Evolutionary conservation across 2,329 filamentous ascomycete genomes (phyloP).

Genomic region (Venturiaceae sp.): DNA sequence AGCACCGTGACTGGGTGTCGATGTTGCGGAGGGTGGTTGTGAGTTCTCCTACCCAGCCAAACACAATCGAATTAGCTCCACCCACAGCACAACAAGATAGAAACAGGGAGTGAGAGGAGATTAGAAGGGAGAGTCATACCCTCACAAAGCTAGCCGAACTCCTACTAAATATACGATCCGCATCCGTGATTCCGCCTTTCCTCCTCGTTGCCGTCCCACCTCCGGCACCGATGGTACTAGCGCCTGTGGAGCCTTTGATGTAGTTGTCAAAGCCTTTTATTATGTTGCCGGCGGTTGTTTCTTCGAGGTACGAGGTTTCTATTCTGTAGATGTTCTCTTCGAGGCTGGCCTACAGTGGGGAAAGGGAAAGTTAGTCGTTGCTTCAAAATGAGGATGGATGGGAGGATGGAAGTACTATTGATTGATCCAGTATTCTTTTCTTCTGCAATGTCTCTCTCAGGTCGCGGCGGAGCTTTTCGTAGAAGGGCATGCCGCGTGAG

Average conservation of each 20-base stretch:
- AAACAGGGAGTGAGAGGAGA: neutral
- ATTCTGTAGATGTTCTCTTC: slow-evolving; percentile 80
- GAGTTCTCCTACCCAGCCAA: slow-evolving; percentile 21
- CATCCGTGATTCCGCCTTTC: slow-evolving; percentile 52
- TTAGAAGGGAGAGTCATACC: slow-evolving; percentile 19
- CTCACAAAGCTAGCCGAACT: slow-evolving; percentile 29
- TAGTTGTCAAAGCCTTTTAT: slow-evolving; percentile 97
- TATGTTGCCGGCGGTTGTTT: slow-evolving; percentile 78
- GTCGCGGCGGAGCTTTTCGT: slow-evolving; percentile 61
- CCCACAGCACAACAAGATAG: too few relatives aligned
- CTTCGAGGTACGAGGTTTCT: slow-evolving; percentile 84
- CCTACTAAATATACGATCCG: slow-evolving; percentile 59
- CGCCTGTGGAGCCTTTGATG: slow-evolving; percentile 73
- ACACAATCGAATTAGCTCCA: neutral
- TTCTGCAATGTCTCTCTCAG: slow-evolving; percentile 57
- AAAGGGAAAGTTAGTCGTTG: neutral
- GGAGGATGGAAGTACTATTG: slow-evolving; percentile 36
- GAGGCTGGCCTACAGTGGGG: slow-evolving; percentile 42
- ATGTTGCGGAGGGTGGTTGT: slow-evolving; percentile 26
- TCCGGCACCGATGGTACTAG: slow-evolving; percentile 37
- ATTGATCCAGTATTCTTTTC: slow-evolving; percentile 53
- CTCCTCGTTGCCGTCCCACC: slow-evolving; percentile 43
- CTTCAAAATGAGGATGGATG: neutral
- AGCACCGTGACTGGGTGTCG: slow-evolving; percentile 35
- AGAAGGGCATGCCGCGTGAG: slow-evolving; percentile 50